These are phyloP conservation scores for Mayamaea pseudoterrestris DNA, from an alignment of 108 stramenopile species.

Conservation along the genomic window DNA sequence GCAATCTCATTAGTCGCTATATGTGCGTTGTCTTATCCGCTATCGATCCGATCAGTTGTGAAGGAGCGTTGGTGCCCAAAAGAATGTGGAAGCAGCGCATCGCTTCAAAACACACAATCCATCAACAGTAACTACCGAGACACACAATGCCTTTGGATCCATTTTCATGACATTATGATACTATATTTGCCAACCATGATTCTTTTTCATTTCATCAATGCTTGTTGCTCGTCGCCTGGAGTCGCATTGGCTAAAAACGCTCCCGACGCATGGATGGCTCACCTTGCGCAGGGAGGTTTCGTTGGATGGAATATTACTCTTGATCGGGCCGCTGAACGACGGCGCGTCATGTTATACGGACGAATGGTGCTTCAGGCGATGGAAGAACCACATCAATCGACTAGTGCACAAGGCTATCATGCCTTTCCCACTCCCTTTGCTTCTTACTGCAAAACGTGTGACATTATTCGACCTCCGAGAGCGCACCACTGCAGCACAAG, in stretches of 20 bases:
- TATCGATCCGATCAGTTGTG: constrained; percentile 15
- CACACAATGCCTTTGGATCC: constrained; percentile 16
- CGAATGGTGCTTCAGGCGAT: background rate
- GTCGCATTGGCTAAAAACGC: constrained; percentile 18
- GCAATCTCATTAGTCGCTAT: constrained; percentile 15
- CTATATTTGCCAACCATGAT: constrained; percentile 45
- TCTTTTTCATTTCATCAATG: constrained; percentile 33
- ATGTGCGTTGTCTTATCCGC: constrained; percentile 15
- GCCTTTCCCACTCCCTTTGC: constrained; percentile 25
- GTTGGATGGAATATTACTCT: constrained; percentile 13
- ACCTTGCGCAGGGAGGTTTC: constrained; percentile 29
- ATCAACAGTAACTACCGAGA: too few relatives aligned
- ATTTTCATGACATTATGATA: constrained; percentile 29
- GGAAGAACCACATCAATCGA: background rate
- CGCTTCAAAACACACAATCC: background rate
- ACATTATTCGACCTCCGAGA: constrained; percentile 47
- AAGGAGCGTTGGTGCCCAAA: constrained; percentile 25
- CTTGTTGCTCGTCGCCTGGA: constrained; percentile 53
- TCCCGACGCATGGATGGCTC: constrained; percentile 13
- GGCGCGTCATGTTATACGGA: constrained; percentile 15
- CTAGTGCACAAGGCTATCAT: background rate
- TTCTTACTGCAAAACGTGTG: constrained; percentile 51
- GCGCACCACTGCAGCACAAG: constrained; percentile 71
- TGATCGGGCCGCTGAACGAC: constrained; percentile 12
- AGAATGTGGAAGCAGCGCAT: background rate